phyloP scores from a whole-genome alignment of 2,329 filamentous ascomycete genomes.

The Colletotrichum lini region DNA sequence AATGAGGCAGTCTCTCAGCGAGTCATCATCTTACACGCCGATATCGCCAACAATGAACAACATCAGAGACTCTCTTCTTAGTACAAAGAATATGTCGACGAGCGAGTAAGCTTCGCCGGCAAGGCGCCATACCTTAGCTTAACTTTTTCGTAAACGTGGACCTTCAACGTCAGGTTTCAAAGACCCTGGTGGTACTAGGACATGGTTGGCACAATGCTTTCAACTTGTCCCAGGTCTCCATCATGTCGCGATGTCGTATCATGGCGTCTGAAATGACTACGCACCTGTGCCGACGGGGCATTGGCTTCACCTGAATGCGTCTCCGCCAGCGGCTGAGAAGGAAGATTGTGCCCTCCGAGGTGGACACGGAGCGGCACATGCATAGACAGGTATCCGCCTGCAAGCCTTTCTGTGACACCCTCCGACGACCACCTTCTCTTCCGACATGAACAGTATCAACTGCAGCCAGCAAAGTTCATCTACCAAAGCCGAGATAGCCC shows the following conservation, averaged over 20 bases:
- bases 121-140: slow-evolving; percentile 14
- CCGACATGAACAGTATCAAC: slow-evolving; percentile 8
- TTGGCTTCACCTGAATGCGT: neutral
- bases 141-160: neutral
- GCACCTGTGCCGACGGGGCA: slow-evolving; percentile 12
- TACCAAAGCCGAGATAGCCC: slow-evolving; percentile 13
- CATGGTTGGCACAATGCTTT: slow-evolving; percentile 12
- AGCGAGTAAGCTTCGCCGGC: slow-evolving; percentile 10
- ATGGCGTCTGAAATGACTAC: slow-evolving; percentile 14
- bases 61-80: neutral
- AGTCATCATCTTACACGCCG: slow-evolving; percentile 11
- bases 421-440: slow-evolving; percentile 17
- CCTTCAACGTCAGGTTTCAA: slow-evolving; percentile 23
- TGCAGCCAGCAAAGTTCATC: neutral
- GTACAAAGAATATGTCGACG: neutral
- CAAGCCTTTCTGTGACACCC: slow-evolving; percentile 27
- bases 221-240: slow-evolving; percentile 2
- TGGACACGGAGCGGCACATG: slow-evolving; percentile 27
- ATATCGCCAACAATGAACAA: neutral
- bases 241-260: neutral
- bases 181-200: slow-evolving; percentile 9
- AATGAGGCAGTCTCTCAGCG: neutral
- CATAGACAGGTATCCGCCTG: slow-evolving; percentile 23
- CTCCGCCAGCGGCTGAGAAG: slow-evolving; percentile 21
- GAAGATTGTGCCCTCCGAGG: neutral